Evolutionary conservation across 768 basidiomycete genomes (phyloP).

Genomic region (Phlebiopsis gigantea): DNA sequence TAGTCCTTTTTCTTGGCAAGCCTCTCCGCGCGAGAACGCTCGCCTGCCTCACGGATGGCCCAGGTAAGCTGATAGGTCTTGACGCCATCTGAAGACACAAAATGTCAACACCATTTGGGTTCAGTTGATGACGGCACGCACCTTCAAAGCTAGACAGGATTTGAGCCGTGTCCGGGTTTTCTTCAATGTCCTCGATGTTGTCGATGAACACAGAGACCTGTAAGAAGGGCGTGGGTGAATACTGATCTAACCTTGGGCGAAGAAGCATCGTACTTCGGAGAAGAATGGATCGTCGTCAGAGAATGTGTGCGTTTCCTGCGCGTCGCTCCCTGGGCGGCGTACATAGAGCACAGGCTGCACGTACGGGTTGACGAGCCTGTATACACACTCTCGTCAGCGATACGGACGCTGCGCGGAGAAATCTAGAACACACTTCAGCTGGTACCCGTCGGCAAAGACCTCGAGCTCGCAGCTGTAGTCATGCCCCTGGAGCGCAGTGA

Average conservation of each 20-base stretch:
- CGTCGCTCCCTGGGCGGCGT: slow-evolving; percentile 77
- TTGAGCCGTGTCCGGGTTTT: slow-evolving; percentile 71
- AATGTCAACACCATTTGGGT: background rate
- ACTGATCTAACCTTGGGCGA: slow-evolving; percentile 30
- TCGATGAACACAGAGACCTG: slow-evolving; percentile 87
- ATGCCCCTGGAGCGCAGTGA: slow-evolving; percentile 85
- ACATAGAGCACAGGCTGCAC: slow-evolving; percentile 85
- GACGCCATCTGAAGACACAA: slow-evolving; percentile 56
- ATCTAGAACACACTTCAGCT: slow-evolving; percentile 54
- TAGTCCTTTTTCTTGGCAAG: background rate
- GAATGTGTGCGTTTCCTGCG: slow-evolving; percentile 66
- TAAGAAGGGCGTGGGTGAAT: too few relatives aligned
- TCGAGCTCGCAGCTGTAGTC: slow-evolving; percentile 95
- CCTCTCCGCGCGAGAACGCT: slow-evolving; percentile 46
- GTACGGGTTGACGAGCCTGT: slow-evolving; percentile 86
- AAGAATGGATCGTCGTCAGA: slow-evolving; percentile 89
- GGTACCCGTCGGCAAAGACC: slow-evolving; percentile 91
- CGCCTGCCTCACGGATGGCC: slow-evolving; percentile 83
- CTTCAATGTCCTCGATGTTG: slow-evolving; percentile 84
- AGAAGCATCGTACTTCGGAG: too few relatives aligned
- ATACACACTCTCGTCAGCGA: background rate
- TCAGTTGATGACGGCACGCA: too few relatives aligned
- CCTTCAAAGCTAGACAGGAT: slow-evolving; percentile 78
- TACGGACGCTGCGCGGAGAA: background rate
- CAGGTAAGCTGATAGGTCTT: slow-evolving; percentile 89